phyloP scores from a whole-genome alignment of 768 basidiomycete genomes.

The Termitomyces eurrhizus region DNA sequence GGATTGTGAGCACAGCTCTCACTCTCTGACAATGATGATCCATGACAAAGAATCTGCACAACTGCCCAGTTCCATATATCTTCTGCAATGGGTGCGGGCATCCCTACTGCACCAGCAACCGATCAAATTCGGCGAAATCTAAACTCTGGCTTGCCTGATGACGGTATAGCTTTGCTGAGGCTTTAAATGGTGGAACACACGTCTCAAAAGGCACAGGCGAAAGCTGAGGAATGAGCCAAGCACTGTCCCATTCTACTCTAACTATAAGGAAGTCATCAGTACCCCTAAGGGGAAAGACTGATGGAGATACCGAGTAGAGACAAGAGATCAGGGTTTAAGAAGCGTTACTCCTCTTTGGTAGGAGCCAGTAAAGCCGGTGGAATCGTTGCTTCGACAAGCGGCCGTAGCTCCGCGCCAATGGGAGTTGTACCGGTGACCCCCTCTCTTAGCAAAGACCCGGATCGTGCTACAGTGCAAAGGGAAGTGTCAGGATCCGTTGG shows the following conservation, averaged over 20 bases:
- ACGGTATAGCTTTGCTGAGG: constrained; percentile 14
- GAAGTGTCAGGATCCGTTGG: constrained; percentile 34
- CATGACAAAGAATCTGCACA: constrained; percentile 3
- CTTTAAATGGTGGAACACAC: constrained; percentile 12
- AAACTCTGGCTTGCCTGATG: constrained; percentile 31
- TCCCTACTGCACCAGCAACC: constrained; percentile 12
- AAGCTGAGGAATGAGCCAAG: constrained; percentile 10
- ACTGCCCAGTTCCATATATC: not conserved
- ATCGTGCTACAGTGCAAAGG: constrained; percentile 52
- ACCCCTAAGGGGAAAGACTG: constrained; percentile 13
- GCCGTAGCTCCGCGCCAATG: constrained; percentile 5
- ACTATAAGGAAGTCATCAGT: constrained; percentile 44
- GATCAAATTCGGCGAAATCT: constrained; percentile 29
- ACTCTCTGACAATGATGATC: constrained; percentile 5
- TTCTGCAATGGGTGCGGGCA: too few relatives aligned
- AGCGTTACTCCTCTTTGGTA: constrained; percentile 29
- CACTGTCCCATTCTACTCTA: constrained; percentile 37
- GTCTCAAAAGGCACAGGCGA: constrained; percentile 4
- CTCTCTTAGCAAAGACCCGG: constrained; percentile 59
- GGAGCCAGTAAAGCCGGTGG: not conserved
- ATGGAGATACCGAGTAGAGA: constrained; percentile 34
- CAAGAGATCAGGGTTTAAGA: constrained; percentile 49
- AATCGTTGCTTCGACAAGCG: constrained; percentile 6
- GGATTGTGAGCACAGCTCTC: constrained; percentile 7
- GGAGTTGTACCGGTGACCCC: constrained; percentile 57